These are phyloP conservation scores for Speleostelium caveatum DNA, from an alignment of 78 protist genomes.

Conservation along the genomic window DNA sequence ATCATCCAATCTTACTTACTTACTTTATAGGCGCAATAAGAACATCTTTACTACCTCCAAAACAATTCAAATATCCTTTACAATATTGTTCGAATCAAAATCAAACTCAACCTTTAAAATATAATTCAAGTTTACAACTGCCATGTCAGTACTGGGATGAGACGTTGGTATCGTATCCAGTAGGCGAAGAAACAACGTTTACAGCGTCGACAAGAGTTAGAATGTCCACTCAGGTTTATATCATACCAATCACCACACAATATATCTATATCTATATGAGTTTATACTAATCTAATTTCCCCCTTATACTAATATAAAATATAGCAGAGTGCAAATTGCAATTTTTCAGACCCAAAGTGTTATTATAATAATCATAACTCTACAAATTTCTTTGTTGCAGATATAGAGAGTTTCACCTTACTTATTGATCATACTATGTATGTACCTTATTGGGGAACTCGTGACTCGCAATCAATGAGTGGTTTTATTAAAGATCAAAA, in stretches of 20 bases:
- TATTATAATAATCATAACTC: not conserved
- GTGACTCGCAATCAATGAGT: not conserved
- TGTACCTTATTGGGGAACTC: too few relatives aligned
- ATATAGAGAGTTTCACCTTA: conserved; percentile 45
- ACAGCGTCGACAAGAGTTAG: not conserved
- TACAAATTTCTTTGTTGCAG: conserved; percentile 25
- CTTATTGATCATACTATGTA: conserved; percentile 60
- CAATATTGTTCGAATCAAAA: not conserved
- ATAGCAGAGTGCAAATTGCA: conserved; percentile 7
- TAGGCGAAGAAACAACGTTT: not conserved
- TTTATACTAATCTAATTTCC: too few relatives aligned
- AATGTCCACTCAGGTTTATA: not conserved
- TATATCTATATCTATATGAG: too few relatives aligned
- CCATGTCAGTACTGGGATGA: conserved; percentile 6
- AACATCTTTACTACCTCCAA: conserved; percentile 15
- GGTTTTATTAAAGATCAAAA: conserved; percentile 31
- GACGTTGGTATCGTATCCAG: not conserved
- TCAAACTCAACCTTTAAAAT: not conserved
- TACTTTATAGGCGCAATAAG: conserved; percentile 33
- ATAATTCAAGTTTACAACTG: not conserved
- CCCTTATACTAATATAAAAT: too few relatives aligned
- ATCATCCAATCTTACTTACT: too few relatives aligned
- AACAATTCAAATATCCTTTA: not conserved
- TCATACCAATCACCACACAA: too few relatives aligned
- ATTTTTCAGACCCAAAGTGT: not conserved